Percentiles rank a stretch among this genome's conserved stretches.
Evolutionary conservation across 306 rosid genomes (phyloP).

Genomic region (Dryas alaskensis): DNA sequence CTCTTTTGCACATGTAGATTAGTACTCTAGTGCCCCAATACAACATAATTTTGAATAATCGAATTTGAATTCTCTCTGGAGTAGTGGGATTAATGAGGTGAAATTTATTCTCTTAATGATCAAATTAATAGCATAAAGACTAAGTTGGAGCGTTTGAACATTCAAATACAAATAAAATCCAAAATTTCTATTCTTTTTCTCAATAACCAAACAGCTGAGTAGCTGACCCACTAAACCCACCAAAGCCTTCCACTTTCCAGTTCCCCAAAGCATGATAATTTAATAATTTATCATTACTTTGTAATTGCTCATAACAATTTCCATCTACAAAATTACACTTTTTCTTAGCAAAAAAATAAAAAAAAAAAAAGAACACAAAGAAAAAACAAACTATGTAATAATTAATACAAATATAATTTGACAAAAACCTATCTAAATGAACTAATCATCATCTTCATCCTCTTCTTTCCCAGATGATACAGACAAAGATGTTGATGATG

Average conservation of each 20-base stretch:
- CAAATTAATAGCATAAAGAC: not conserved
- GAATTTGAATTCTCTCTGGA: not conserved
- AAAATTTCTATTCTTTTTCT: constrained; percentile 5
- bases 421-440: constrained; percentile 17
- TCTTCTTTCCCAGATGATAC: constrained; percentile 21
- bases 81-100: not conserved
- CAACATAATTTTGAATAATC: not conserved
- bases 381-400: not conserved
- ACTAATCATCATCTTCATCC: constrained; percentile 14
- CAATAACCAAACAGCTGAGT: constrained; percentile 9
- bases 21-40: not conserved
- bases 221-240: too few species aligned
- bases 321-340: constrained; percentile 18
- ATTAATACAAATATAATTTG: constrained; percentile 25
- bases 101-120: not conserved
- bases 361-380: not conserved
- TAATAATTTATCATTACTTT: constrained; percentile 1
- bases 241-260: too few species aligned
- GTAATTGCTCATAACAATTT: not conserved
- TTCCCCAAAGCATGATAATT: not conserved
- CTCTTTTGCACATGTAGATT: too few species aligned
- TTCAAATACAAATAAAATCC: constrained; percentile 15
- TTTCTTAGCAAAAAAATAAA: not conserved
- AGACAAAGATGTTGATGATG: constrained; percentile 27
- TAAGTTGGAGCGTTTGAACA: not conserved